Evolutionary conservation across 352 stramenopile species (phyloP).

Genomic region (Phytophthora melonis): DNA sequence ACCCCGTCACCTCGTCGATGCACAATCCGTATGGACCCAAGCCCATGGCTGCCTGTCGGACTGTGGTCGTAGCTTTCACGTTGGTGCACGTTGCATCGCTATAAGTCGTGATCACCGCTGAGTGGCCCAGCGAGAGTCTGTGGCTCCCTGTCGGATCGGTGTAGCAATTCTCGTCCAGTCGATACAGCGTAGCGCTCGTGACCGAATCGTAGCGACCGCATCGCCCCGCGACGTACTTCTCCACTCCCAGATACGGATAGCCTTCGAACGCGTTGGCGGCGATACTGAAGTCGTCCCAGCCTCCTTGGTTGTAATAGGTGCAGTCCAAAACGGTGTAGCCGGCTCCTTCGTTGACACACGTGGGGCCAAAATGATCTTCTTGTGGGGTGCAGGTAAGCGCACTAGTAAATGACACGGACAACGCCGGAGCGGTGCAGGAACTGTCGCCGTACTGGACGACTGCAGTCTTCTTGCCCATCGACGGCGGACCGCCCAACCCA

Average conservation of each 20-base stretch:
- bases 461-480: neutral
- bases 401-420: neutral
- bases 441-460: neutral
- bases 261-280: neutral
- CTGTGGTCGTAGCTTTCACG: neutral
- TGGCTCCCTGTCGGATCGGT: slow-evolving; percentile 6
- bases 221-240: slow-evolving; percentile 1
- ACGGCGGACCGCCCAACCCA: slow-evolving; percentile 2
- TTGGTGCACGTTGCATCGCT: slow-evolving; percentile 2
- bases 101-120: slow-evolving; percentile 5
- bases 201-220: neutral
- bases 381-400: slow-evolving; percentile 8
- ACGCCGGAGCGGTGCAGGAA: neutral
- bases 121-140: slow-evolving; percentile 7
- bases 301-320: neutral
- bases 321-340: slow-evolving; percentile 19
- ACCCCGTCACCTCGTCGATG: slow-evolving; percentile 2
- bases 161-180: slow-evolving; percentile 19
- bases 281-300: slow-evolving; percentile 10
- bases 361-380: slow-evolving; percentile 1
- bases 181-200: slow-evolving; percentile 1
- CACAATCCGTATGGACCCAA: neutral
- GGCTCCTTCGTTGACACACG: neutral
- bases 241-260: slow-evolving; percentile 6
- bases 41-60: neutral